Conservation (phyloP, 2,329 filamentous ascomycete genomes). For the Fusarium abutilonis region DNA sequence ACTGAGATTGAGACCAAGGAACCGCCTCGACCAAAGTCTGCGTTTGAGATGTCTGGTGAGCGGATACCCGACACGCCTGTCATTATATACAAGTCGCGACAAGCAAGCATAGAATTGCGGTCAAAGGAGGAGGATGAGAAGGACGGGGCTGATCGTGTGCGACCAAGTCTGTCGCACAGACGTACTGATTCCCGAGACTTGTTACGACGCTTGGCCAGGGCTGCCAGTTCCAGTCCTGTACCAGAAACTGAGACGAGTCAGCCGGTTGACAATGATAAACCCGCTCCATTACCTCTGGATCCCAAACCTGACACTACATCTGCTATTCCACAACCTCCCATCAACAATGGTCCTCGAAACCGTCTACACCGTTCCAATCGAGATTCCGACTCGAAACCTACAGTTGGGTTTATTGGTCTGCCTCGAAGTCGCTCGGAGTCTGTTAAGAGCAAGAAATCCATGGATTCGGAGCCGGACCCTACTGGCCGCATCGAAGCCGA, state of each 20-base stretch:
- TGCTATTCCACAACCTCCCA: constrained; percentile 29
- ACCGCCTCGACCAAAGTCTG: constrained; percentile 36
- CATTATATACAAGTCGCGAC: constrained; percentile 51
- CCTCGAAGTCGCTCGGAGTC: constrained; percentile 58
- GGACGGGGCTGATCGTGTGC: constrained; percentile 26
- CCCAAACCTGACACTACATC: constrained; percentile 27
- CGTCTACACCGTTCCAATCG: constrained; percentile 29
- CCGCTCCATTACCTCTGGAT: constrained; percentile 18
- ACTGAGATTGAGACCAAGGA: constrained; percentile 32
- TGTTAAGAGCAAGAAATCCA: constrained; percentile 57
- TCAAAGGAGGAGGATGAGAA: constrained; percentile 11
- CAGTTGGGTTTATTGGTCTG: constrained; percentile 60
- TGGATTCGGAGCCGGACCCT: constrained; percentile 63
- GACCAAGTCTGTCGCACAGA: constrained; percentile 33
- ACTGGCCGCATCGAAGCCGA: constrained; percentile 67
- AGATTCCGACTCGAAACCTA: constrained; percentile 49
- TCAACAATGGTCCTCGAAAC: constrained; percentile 29
- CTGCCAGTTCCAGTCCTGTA: constrained; percentile 57
- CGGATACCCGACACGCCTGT: constrained; percentile 54
- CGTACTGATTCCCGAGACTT: constrained; percentile 59
- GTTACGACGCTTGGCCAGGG: constrained; percentile 60
- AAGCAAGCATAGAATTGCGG: constrained; percentile 23
- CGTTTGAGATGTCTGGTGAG: constrained; percentile 47
- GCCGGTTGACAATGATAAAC: constrained; percentile 28
- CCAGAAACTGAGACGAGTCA: constrained; percentile 42